These are phyloP conservation scores for Imleria badia DNA, from an alignment of 768 basidiomycete species.

Conservation along the genomic window DNA sequence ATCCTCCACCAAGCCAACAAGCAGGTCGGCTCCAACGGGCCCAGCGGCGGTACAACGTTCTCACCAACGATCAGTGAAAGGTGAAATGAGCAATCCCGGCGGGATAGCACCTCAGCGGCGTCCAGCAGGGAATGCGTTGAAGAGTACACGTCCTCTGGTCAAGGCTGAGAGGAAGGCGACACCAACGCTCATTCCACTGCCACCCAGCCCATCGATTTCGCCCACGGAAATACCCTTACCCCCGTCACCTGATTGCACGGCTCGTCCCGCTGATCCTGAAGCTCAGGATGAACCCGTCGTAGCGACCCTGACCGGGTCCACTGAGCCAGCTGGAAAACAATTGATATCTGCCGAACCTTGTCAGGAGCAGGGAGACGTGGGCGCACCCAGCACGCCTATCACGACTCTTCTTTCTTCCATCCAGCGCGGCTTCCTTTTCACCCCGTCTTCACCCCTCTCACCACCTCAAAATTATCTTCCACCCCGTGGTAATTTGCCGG, in stretches of 20 bases:
- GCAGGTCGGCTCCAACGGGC: not conserved
- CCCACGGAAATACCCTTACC: conserved; percentile 23
- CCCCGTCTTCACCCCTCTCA: conserved; percentile 61
- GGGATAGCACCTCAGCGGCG: conserved; percentile 7
- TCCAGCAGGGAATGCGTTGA: conserved; percentile 3
- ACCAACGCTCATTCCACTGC: conserved; percentile 20
- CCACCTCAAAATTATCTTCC: conserved; percentile 49
- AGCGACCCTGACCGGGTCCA: not conserved
- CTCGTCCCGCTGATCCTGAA: not conserved
- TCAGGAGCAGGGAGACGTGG: not conserved
- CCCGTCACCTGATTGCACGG: conserved; percentile 15
- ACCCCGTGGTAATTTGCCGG: not conserved
- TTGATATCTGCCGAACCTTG: not conserved
- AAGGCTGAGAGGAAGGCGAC: conserved; percentile 14
- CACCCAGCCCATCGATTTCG: conserved; percentile 20
- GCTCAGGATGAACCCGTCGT: conserved; percentile 2
- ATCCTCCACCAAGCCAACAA: conserved; percentile 10
- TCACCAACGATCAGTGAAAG: conserved; percentile 11
- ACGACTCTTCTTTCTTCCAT: conserved; percentile 62
- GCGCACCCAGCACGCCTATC: conserved; percentile 55
- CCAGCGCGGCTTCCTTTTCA: conserved; percentile 65
- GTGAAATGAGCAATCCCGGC: conserved; percentile 4
- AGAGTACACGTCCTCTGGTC: conserved; percentile 11
- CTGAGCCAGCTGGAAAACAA: not conserved
- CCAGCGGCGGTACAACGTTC: conserved; percentile 4